Evolutionary conservation across 106 monocot genomes (phyloP).

Genomic region (Dioscorea alata): DNA sequence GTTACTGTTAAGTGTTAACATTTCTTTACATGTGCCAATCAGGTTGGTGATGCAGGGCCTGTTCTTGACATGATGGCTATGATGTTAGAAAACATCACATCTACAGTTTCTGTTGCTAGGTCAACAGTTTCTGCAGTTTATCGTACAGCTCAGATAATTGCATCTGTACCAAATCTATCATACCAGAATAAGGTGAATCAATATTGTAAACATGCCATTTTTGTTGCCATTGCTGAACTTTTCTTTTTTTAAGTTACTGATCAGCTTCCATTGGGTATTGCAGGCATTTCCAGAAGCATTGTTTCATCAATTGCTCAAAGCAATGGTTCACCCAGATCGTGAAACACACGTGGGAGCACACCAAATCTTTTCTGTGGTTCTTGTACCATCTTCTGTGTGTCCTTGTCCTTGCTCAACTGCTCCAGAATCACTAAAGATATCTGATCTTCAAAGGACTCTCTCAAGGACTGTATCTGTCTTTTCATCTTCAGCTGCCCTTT

Average conservation of each 20-base stretch:
- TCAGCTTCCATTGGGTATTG: constrained; percentile 7
- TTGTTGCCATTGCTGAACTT: not conserved
- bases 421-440: constrained; percentile 21
- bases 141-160: constrained; percentile 84
- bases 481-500: constrained; percentile 95
- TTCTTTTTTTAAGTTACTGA: not conserved
- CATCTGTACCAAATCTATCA: constrained; percentile 68
- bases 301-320: constrained; percentile 73
- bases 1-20: not conserved
- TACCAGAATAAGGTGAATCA: constrained; percentile 69
- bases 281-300: constrained; percentile 87
- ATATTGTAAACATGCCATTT: not conserved
- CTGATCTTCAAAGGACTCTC: constrained; percentile 71
- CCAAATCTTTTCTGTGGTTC: constrained; percentile 82
- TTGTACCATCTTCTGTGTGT: constrained; percentile 82
- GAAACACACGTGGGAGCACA: constrained; percentile 81
- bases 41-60: constrained; percentile 93
- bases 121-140: constrained; percentile 79
- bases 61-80: constrained; percentile 85
- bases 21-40: not conserved
- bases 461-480: constrained; percentile 87
- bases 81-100: constrained; percentile 71
- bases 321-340: constrained; percentile 83
- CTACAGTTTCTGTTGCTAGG: constrained; percentile 45
- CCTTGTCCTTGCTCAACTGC: constrained; percentile 27